Evolutionary conservation across 345 rosid species (phyloP), one percentile per base, ranked within the genome.

Genomic region (Salix viminalis): DNA sequence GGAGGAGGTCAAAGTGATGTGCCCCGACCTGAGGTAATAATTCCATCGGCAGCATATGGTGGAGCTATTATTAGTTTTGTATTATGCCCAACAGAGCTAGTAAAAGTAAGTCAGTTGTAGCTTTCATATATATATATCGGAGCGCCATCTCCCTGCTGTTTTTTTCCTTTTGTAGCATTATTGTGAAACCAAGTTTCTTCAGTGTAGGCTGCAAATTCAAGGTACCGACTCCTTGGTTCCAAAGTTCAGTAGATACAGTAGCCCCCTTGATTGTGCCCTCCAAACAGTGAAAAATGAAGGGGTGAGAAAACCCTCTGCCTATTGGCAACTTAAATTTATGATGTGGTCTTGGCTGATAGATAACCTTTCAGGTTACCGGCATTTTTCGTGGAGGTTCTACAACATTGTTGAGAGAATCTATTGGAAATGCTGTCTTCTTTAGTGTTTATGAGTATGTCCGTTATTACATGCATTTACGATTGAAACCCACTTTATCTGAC

Each of bases 171-270:
- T 28, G 34, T 71, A 61, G 32, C 79, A 73, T 86, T 79, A 62
- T 56, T 67, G 67, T 87, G 89, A 87, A 84, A 77, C 75, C 75
- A 76, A 61, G 81, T 79, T 81, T 79, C 82, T 90, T 70, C 97
- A 96, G 96, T 92, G 97, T 89, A 92, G 97, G 87, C 92, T 94
- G 97, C 99, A 96, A 89, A 87, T 96, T 85, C 99, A 96, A 81
- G 98, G 97, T 77, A 82, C 94, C 0, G 94, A 89, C 74, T 89
- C 96, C 5, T 60, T 92, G 79, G 88, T 94, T 85, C 93, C 91
- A 18, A 87, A 79, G 77, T 75, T 85, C 60, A 81, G 82, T 79
- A 88, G 91, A 85, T 94, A 91, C 87, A 82, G 65, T 19, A 72
- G 93, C 72, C 92, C 98, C 78, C 90, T 96, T 68, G 94, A 90